A percentile compares a stretch with the other conserved stretches of the same genome.
These are phyloP conservation scores for Ceratobasidium sp. DNA, from an alignment of 1,284 basidiomycete species.

Conservation along the genomic window DNA sequence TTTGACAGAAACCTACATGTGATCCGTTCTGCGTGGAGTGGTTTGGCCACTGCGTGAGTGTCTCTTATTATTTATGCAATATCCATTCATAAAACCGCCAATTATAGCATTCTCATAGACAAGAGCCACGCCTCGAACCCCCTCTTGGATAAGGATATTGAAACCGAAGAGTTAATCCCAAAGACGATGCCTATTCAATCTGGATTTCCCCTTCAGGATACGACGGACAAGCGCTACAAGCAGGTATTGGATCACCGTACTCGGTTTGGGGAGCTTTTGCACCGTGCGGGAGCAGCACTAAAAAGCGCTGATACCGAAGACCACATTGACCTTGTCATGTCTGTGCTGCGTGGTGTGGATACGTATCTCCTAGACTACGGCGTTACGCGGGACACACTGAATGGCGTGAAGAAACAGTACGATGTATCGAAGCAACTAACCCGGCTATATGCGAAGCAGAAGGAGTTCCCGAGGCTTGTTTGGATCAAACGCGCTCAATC, in stretches of 20 bases:
- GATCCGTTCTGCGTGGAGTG: slow-evolving; percentile 74
- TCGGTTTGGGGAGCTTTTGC: slow-evolving; percentile 76
- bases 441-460: slow-evolving; percentile 76
- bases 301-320: slow-evolving; percentile 69
- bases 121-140: slow-evolving; percentile 17
- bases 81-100: background rate
- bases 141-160: slow-evolving; percentile 13
- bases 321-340: slow-evolving; percentile 89
- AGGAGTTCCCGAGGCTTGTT: slow-evolving; percentile 76
- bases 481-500: slow-evolving; percentile 84
- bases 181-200: slow-evolving; percentile 71
- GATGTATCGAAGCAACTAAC: slow-evolving; percentile 71
- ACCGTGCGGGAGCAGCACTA: slow-evolving; percentile 75
- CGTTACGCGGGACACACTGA: slow-evolving; percentile 67
- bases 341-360: slow-evolving; percentile 75
- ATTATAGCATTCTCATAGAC: slow-evolving; percentile 12
- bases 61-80: background rate
- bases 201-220: slow-evolving; percentile 80
- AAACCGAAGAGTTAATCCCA: slow-evolving; percentile 65
- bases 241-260: slow-evolving; percentile 68
- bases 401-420: slow-evolving; percentile 74
- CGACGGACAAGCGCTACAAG: slow-evolving; percentile 79
- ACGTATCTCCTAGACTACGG: slow-evolving; percentile 80
- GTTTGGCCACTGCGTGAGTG: slow-evolving; percentile 65
- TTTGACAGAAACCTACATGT: slow-evolving; percentile 68